Evolutionary conservation across 805 yeast genomes (phyloP), one percentile per base, ranked within the genome.

Genomic region (Scheffersomyces stipitis): DNA sequence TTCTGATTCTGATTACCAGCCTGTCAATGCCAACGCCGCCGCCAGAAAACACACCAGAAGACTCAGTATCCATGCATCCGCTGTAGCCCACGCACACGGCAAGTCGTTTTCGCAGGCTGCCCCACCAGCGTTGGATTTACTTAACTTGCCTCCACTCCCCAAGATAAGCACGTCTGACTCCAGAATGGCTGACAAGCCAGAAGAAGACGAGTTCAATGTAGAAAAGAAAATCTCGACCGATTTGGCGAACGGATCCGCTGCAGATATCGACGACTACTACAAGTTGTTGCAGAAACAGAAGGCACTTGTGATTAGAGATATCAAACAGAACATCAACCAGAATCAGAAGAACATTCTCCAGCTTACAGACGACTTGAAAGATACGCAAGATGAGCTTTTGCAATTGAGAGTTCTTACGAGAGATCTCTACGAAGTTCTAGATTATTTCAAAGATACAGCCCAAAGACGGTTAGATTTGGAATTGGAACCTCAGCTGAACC

Each of bases 201-300:
- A 33, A 6, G 41, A 38, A 31, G 34, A 29, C 15, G 36, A 30
- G 24, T 36, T 34, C 32, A 41, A 34, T 13, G 38, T 44, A 15
- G 45, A 38, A 14, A 36, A 33, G 27, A 10, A 49, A 38, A 58
- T 67, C 20, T 40, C 45, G 15, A 44, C 44, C 7, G 75, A 78
- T 37, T 56, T 86, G 42, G 65, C 78, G 8, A 75, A 78, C 43
- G 86, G 88, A 1, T 76, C 83, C 5, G 91, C 90, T 2, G 60
- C 77, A 1, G 85, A 81, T 42, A 83, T 86, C 23, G 89, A 85
- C 48, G 78, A 76, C 37, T 84, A 83, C 58, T 78, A 81, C 41
- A 71, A 76, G 14, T 73, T 71, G 35, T 62, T 86, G 44, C 51
- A 60, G 2, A 63, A 68, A 28, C 69, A 83, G 45, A 73, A 77